Percentiles rank a stretch among this genome's conserved stretches.
Evolutionary conservation across 1,139 yeast species (phyloP).

Genomic region (Debaryomycetaceae sp.): DNA sequence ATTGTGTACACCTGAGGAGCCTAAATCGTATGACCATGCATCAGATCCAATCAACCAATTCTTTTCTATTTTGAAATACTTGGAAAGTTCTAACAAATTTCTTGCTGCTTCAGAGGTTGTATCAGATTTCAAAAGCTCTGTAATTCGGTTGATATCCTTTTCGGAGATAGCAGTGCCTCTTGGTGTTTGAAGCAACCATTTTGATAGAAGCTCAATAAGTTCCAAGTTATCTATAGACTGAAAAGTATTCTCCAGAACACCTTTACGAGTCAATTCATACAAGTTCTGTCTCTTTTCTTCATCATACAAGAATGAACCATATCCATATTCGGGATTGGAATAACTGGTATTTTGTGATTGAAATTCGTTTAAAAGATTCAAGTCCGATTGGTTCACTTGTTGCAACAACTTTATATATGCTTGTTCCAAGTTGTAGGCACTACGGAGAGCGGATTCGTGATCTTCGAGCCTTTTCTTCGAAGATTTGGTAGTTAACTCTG

Average conservation of each 20-base stretch:
- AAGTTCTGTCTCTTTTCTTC: slow-evolving; percentile 52
- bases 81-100: slow-evolving; percentile 43
- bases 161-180: slow-evolving; percentile 24
- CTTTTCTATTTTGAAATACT: slow-evolving; percentile 45
- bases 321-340: slow-evolving; percentile 80
- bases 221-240: slow-evolving; percentile 42
- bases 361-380: slow-evolving; percentile 58
- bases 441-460: slow-evolving; percentile 33
- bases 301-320: slow-evolving; percentile 66
- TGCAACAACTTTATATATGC: slow-evolving; percentile 74
- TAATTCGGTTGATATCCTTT: slow-evolving; percentile 31
- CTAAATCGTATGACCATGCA: slow-evolving; percentile 92
- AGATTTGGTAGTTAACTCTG: slow-evolving; percentile 29
- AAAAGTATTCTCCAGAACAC: slow-evolving; percentile 50
- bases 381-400: slow-evolving; percentile 53
- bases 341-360: slow-evolving; percentile 35
- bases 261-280: slow-evolving; percentile 43
- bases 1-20: slow-evolving; percentile 88
- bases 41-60: slow-evolving; percentile 93
- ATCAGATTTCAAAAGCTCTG: slow-evolving; percentile 42
- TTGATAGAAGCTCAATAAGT: slow-evolving; percentile 58
- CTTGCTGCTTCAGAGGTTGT: slow-evolving; percentile 35
- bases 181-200: slow-evolving; percentile 58
- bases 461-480: slow-evolving; percentile 24
- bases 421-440: slow-evolving; percentile 59